Conservation (phyloP, 495 filamentous ascomycete species). For the Massariosphaeria phaeospora region DNA sequence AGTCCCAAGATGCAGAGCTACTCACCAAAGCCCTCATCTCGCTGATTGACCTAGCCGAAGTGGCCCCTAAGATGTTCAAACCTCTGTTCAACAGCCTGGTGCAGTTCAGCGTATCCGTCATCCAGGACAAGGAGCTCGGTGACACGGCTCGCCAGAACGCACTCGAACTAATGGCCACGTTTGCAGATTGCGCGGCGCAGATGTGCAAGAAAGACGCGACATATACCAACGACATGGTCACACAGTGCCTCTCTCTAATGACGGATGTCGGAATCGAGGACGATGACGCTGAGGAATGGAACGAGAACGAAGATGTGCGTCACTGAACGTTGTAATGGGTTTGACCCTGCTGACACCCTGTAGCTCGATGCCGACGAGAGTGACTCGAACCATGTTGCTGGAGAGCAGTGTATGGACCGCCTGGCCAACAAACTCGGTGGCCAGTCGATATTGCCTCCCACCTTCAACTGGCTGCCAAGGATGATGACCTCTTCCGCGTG, state of each 20-base stretch:
- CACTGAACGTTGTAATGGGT: conserved; percentile 7
- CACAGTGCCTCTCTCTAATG: conserved; percentile 96
- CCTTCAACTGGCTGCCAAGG: conserved; percentile 91
- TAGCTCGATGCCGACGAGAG: conserved; percentile 92
- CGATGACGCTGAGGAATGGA: conserved; percentile 92
- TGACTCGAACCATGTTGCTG: conserved; percentile 94
- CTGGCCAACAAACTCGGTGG: conserved; percentile 97
- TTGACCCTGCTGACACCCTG: conserved; percentile 14
- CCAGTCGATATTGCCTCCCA: conserved; percentile 77
- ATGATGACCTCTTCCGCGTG: conserved; percentile 96
- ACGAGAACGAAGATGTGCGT: conserved; percentile 82
- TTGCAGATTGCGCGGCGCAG: conserved; percentile 86
- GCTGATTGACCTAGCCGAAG: conserved; percentile 88
- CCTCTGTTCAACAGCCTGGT: conserved; percentile 83
- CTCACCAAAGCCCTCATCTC: conserved; percentile 83
- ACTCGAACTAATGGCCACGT: conserved; percentile 94
- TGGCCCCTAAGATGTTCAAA: conserved; percentile 95
- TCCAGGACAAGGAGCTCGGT: conserved; percentile 90
- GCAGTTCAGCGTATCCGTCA: conserved; percentile 82
- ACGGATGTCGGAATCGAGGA: conserved; percentile 97
- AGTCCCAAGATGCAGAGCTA: conserved; percentile 78
- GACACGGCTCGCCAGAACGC: conserved; percentile 91
- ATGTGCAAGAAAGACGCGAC: conserved; percentile 91
- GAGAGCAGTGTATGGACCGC: conserved; percentile 98
- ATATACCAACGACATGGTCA: conserved; percentile 95